Evolutionary conservation across 2,329 filamentous ascomycete genomes (phyloP).

Genomic region (Epichloe sp.): DNA sequence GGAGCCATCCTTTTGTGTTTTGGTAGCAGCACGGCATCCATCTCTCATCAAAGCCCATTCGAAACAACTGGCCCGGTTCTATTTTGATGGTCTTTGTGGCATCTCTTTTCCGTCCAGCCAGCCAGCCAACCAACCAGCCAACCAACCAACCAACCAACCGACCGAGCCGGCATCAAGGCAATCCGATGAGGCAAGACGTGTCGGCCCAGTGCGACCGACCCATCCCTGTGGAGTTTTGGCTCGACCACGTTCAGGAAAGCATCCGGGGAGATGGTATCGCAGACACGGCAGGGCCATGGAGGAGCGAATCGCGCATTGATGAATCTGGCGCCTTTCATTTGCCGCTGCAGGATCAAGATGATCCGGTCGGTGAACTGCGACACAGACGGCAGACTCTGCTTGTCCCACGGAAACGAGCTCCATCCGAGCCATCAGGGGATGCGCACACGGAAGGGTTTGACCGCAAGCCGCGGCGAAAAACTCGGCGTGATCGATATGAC

Average conservation of each 20-base stretch:
- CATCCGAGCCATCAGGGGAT: background rate
- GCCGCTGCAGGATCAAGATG: background rate
- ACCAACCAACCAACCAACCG: no score
- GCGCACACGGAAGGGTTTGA: conserved; percentile 1
- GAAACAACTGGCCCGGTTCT: no score
- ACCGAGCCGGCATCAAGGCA: background rate
- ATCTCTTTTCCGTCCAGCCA: no score
- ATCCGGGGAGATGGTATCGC: background rate
- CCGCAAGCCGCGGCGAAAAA: conserved; percentile 9
- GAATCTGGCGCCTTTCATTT: background rate
- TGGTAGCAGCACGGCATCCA: no score
- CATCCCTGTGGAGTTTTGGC: background rate
- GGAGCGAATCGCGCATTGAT: background rate
- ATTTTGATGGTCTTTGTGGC: no score
- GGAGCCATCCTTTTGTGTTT: background rate
- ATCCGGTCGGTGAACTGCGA: background rate
- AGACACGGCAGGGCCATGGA: background rate
- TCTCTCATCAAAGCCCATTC: no score
- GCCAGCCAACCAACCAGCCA: no score
- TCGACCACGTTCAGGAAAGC: background rate
- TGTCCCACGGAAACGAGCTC: background rate
- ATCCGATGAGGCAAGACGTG: background rate
- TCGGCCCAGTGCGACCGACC: background rate
- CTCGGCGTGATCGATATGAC: conserved; percentile 9
- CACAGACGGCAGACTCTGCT: background rate